Evolutionary conservation across 106 monocot species (phyloP).

Genomic region (Alisma plantagoaquatica): DNA sequence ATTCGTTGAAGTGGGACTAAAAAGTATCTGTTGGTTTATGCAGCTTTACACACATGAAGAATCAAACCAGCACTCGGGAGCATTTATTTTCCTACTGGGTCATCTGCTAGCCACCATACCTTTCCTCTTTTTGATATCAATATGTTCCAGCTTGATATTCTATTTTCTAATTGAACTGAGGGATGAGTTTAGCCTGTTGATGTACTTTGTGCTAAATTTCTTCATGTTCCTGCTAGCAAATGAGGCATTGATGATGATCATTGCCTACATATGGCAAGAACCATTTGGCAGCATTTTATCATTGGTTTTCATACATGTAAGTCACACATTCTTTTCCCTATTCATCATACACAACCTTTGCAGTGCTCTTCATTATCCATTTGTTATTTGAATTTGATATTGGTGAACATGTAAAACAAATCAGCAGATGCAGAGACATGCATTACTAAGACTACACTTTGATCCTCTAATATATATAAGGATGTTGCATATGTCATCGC

Average conservation of each 20-base stretch:
- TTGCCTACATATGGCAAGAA: conserved; percentile 62
- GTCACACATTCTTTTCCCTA: too few species aligned
- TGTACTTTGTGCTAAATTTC: conserved; percentile 85
- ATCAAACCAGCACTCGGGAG: conserved; percentile 62
- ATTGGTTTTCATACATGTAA: conserved; percentile 67
- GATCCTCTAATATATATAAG: too few species aligned
- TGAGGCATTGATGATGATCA: conserved; percentile 78
- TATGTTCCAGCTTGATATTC: conserved; percentile 69
- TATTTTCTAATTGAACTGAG: conserved; percentile 79
- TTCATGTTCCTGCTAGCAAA: conserved; percentile 84
- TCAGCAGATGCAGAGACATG: too few species aligned
- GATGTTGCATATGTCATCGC: too few species aligned
- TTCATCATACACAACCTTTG: too few species aligned
- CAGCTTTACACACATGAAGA: conserved; percentile 72
- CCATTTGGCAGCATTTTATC: conserved; percentile 45
- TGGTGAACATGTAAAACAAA: too few species aligned
- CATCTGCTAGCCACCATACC: conserved; percentile 82
- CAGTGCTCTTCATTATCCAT: too few species aligned
- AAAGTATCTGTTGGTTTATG: conserved; percentile 24
- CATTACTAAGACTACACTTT: too few species aligned
- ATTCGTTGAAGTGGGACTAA: too few species aligned
- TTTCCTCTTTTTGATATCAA: conserved; percentile 76
- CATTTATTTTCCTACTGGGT: conserved; percentile 55
- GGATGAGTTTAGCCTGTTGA: conserved; percentile 78
- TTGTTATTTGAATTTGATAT: too few species aligned